phyloP scores from a whole-genome alignment of 352 stramenopile species.

The Phytophthora lateralis region DNA sequence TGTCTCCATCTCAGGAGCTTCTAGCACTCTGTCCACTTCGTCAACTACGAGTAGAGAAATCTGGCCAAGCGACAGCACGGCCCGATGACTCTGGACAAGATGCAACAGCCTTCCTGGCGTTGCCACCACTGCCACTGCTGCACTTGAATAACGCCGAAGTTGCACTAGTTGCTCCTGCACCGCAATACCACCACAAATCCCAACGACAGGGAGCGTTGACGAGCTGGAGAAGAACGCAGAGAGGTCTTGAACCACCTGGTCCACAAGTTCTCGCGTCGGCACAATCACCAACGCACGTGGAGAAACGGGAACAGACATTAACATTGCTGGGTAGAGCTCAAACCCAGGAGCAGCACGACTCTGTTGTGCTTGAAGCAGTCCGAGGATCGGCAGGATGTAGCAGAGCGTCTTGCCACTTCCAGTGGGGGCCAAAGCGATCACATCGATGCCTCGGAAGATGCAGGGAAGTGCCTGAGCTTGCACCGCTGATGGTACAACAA shows the following conservation, averaged over 20 bases:
- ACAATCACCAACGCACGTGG: constrained; percentile 90
- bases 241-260: constrained; percentile 92
- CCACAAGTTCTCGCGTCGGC: constrained; percentile 95
- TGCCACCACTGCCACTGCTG: constrained; percentile 43
- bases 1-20: constrained; percentile 83
- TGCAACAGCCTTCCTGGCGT: constrained; percentile 69
- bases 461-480: constrained; percentile 96
- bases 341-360: constrained; percentile 40
- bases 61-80: constrained; percentile 31
- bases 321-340: constrained; percentile 57
- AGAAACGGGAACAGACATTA: constrained; percentile 3
- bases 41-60: constrained; percentile 89
- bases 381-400: constrained; percentile 94
- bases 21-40: constrained; percentile 97
- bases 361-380: constrained; percentile 40
- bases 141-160: constrained; percentile 36
- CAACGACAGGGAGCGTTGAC: constrained; percentile 30
- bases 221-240: constrained; percentile 32
- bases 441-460: constrained; percentile 85
- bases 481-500: constrained; percentile 94
- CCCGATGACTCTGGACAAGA: constrained; percentile 35
- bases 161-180: constrained; percentile 39
- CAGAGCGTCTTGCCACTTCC: constrained; percentile 96
- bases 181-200: constrained; percentile 52
- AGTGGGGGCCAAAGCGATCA: constrained; percentile 94